phyloP scores from a whole-genome alignment of 805 yeast genomes.

The Diddensiella santjacobensis region DNA sequence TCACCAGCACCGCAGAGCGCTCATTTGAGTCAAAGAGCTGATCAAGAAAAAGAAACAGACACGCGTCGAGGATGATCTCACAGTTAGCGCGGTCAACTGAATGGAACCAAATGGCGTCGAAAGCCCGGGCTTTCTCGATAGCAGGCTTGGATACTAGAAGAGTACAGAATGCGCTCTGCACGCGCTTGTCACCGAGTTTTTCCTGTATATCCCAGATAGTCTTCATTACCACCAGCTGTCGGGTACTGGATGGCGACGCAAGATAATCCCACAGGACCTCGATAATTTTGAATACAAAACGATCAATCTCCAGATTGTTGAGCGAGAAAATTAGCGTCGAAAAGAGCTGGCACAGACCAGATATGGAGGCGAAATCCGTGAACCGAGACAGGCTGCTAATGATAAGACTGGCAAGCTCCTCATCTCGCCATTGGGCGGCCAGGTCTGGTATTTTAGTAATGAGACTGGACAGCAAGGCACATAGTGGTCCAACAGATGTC shows the following conservation, averaged over 20 bases:
- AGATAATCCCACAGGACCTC: constrained; percentile 55
- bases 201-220: constrained; percentile 58
- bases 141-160: constrained; percentile 43
- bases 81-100: constrained; percentile 46
- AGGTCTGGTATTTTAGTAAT: constrained; percentile 47
- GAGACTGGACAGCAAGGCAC: constrained; percentile 25
- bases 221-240: constrained; percentile 69
- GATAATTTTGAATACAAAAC: constrained; percentile 41
- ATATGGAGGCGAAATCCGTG: constrained; percentile 1
- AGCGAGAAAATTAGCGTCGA: constrained; percentile 34
- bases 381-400: constrained; percentile 13
- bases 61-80: constrained; percentile 52
- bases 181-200: constrained; percentile 45
- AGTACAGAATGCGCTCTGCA: constrained; percentile 70
- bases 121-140: constrained; percentile 41
- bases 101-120: constrained; percentile 72
- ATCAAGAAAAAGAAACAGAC: constrained; percentile 66
- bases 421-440: constrained; percentile 34
- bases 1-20: constrained; percentile 15
- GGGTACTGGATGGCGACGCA: constrained; percentile 44
- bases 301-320: constrained; percentile 35
- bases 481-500: constrained; percentile 5
- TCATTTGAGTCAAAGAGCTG: constrained; percentile 33
- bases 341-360: constrained; percentile 41
- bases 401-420: constrained; percentile 26